Evolutionary conservation across 208 protist species (phyloP).

Genomic region (Crithidia sp.): DNA sequence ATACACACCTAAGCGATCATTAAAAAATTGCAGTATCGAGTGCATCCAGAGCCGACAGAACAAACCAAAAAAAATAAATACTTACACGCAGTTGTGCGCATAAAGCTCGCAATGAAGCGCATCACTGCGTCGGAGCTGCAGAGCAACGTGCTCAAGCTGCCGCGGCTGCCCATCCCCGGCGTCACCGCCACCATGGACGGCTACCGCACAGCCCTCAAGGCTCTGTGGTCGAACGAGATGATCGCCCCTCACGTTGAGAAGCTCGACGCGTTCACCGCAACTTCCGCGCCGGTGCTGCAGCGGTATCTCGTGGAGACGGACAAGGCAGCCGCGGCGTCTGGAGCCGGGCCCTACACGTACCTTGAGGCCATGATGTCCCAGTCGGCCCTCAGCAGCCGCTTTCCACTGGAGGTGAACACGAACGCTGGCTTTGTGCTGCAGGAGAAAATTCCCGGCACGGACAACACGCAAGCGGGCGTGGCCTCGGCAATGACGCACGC

Average conservation of each 20-base stretch:
- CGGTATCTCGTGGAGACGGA: slow-evolving; percentile 70
- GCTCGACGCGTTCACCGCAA: slow-evolving; percentile 69
- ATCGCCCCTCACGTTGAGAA: slow-evolving; percentile 62
- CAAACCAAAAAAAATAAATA: slow-evolving; percentile 4
- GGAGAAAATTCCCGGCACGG: slow-evolving; percentile 36
- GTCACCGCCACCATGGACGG: slow-evolving; percentile 59
- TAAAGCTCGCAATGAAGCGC: slow-evolving; percentile 52
- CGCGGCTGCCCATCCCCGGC: slow-evolving; percentile 76
- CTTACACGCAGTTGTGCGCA: not conserved
- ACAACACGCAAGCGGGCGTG: slow-evolving; percentile 67
- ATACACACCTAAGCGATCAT: not conserved
- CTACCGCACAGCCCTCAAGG: slow-evolving; percentile 60
- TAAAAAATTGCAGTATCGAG: not conserved
- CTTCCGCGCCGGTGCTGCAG: slow-evolving; percentile 64
- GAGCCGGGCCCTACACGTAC: slow-evolving; percentile 69
- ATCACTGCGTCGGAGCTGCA: slow-evolving; percentile 57
- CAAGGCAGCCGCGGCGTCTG: slow-evolving; percentile 39
- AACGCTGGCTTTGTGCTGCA: slow-evolving; percentile 77
- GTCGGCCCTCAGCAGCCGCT: slow-evolving; percentile 58
- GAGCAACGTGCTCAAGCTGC: slow-evolving; percentile 79
- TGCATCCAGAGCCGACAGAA: not conserved
- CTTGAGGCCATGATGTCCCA: slow-evolving; percentile 66
- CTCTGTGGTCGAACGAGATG: slow-evolving; percentile 64
- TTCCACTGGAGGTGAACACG: slow-evolving; percentile 73
- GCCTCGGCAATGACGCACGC: slow-evolving; percentile 67